Percentiles rank a stretch among this genome's conserved stretches.
phyloP scores from a whole-genome alignment of 108 stramenopile species.

The Asterionellopsis glacialis region DNA sequence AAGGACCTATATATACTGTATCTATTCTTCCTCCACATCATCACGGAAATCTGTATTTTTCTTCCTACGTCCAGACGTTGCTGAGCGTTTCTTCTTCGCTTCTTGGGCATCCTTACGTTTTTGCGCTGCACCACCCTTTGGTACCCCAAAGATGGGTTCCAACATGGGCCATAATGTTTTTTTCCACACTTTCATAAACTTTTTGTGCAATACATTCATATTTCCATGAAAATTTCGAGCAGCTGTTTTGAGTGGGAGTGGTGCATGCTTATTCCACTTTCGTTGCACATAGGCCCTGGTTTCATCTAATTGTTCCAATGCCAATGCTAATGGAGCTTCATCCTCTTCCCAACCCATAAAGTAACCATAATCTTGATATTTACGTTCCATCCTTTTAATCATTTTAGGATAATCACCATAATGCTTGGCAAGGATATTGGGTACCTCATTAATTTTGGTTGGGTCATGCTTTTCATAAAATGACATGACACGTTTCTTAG shows the following conservation, averaged over 20 bases:
- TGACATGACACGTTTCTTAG: conserved; percentile 73
- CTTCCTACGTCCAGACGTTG: conserved; percentile 39
- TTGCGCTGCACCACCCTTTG: conserved; percentile 65
- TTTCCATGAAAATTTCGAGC: conserved; percentile 79
- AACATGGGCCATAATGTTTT: conserved; percentile 77
- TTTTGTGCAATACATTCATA: conserved; percentile 59
- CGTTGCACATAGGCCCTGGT: conserved; percentile 41
- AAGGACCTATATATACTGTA: no score
- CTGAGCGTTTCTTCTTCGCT: conserved; percentile 42
- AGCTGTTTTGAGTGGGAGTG: conserved; percentile 60
- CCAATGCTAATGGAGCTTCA: conserved; percentile 70
- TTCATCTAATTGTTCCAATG: conserved; percentile 64
- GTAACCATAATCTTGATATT: conserved; percentile 89
- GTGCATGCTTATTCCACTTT: conserved; percentile 69
- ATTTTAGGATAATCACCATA: conserved; percentile 88
- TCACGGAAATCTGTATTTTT: conserved; percentile 75
- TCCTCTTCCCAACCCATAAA: conserved; percentile 89
- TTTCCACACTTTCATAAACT: conserved; percentile 61
- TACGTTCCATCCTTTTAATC: conserved; percentile 80
- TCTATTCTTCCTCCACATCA: conserved; percentile 46
- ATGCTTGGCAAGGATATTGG: conserved; percentile 72
- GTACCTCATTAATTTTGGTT: conserved; percentile 69
- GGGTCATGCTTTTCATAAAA: conserved; percentile 94
- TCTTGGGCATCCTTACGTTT: conserved; percentile 74
- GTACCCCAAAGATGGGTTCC: conserved; percentile 80